These are phyloP conservation scores for Gnomoniopsis sp. DNA, from an alignment of 2,329 filamentous ascomycete genomes.

Conservation along the genomic window DNA sequence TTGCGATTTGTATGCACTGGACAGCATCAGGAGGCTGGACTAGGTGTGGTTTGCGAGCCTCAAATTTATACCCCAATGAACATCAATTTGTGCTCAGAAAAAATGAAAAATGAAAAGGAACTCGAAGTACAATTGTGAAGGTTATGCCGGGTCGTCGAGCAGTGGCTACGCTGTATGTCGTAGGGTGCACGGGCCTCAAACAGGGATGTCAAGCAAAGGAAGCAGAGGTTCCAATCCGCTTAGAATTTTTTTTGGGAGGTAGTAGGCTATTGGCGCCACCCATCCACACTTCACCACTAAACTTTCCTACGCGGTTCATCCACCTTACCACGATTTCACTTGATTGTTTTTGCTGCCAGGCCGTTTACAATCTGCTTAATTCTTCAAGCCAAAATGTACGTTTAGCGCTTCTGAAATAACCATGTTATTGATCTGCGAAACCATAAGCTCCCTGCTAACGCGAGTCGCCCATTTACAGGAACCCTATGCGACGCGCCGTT, in stretches of 20 bases:
- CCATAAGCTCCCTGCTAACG: too few relatives aligned
- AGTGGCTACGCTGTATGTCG: too few relatives aligned
- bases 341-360: background rate
- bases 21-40: constrained; percentile 1
- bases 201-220: too few relatives aligned
- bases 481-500: constrained; percentile 30
- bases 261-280: background rate
- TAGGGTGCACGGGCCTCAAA: too few relatives aligned
- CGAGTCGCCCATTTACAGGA: constrained; percentile 22
- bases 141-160: too few relatives aligned
- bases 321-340: background rate
- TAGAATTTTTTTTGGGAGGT: background rate
- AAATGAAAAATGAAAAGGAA: background rate
- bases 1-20: constrained; percentile 3
- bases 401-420: background rate
- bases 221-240: background rate
- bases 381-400: constrained; percentile 12
- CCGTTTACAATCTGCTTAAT: background rate
- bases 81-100: background rate
- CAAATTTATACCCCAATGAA: constrained; percentile 14
- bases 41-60: constrained; percentile 12
- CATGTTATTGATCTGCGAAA: background rate
- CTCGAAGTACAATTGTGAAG: background rate
- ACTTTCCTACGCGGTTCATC: background rate
- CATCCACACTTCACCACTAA: background rate